Evolutionary conservation across 192 early-diverging fungal genomes (phyloP), one percentile per base, ranked within the genome.

Genomic region (Coemansia umbellata): DNA sequence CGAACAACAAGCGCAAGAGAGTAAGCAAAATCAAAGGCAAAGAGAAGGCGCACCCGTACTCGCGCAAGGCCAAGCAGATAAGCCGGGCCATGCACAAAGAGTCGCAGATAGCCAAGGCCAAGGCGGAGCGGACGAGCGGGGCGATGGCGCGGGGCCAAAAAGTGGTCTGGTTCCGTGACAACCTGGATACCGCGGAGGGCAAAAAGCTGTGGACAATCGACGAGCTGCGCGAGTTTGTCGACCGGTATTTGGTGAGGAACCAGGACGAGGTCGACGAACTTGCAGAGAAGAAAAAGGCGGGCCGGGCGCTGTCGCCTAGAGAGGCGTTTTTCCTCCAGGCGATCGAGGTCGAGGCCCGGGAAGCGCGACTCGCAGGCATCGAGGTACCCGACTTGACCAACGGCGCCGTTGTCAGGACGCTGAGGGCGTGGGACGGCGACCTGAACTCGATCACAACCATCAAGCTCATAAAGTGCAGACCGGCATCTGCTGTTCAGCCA

Each of bases 31-130:
- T 84, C 55, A 80, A 83, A 65, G 78, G 73, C 40, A 60, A 62
- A 21, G 84, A 84, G 31, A 83, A 80, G 61, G 85, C 87, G n/a
- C 87, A 89, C 48, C 87, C 87, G 10, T 84, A 84, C 53, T 89
- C 87, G 42, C 76, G 87, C 24, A 89, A 89, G 47, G 87, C 87
- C 3, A 66, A 47, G 5, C 87, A 89, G 56, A 73, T 85, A 55
- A 79, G 78, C 18, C 68, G 87, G 37, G 83, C 84, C 4, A 70
- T 83, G 63, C 61, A 80, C 39, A 75, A 80, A 18, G 81, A 81
- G 31, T 66, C 77, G 13, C 45, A 53, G 31, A 53, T 84, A 14
- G 62, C 55, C 21, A 74, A 73, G 30, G 52, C 76, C 45, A 82
- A 79, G 47, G 30, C 59, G 17, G 65, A 58, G 6, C 67, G 78